These are phyloP conservation scores for Exsudoporus floridanus DNA, from an alignment of 1,284 basidiomycete genomes.

Conservation along the genomic window DNA sequence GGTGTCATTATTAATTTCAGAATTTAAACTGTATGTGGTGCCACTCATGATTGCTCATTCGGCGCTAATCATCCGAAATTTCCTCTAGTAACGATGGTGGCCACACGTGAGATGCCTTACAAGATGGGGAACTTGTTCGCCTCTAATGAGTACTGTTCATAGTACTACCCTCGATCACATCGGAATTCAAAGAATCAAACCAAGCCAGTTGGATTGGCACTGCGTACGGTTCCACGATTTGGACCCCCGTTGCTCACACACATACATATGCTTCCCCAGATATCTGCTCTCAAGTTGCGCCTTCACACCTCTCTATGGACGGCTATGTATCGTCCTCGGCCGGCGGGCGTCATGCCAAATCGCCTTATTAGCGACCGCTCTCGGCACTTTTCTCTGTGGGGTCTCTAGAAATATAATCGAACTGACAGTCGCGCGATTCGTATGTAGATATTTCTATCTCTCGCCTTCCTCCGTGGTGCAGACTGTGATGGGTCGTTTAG, in stretches of 20 bases:
- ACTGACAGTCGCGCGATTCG: constrained; percentile 15
- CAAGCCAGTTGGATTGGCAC: constrained; percentile 24
- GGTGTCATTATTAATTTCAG: no score
- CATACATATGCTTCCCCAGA: not conserved
- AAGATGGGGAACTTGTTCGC: not conserved
- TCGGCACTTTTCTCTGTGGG: constrained; percentile 17
- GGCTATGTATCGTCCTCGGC: constrained; percentile 17
- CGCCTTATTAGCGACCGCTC: constrained; percentile 7
- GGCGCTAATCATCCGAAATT: not conserved
- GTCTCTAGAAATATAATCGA: constrained; percentile 10
- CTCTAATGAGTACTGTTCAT: not conserved
- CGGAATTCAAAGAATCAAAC: constrained; percentile 19
- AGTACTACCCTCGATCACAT: constrained; percentile 23
- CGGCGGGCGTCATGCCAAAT: constrained; percentile 14
- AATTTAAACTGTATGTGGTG: constrained; percentile 23
- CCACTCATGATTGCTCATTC: not conserved
- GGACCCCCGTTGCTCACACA: not conserved
- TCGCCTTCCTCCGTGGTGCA: not conserved
- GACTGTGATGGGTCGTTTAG: constrained; percentile 1
- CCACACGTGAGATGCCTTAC: constrained; percentile 12
- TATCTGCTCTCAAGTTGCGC: constrained; percentile 19
- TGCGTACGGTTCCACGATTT: constrained; percentile 2
- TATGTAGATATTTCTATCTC: not conserved
- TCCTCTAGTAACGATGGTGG: constrained; percentile 27
- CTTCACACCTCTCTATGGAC: constrained; percentile 22